Base-by-base conservation (phyloP, 2,329 filamentous ascomycete species). In the Fusarium sulawesiense region DNA sequence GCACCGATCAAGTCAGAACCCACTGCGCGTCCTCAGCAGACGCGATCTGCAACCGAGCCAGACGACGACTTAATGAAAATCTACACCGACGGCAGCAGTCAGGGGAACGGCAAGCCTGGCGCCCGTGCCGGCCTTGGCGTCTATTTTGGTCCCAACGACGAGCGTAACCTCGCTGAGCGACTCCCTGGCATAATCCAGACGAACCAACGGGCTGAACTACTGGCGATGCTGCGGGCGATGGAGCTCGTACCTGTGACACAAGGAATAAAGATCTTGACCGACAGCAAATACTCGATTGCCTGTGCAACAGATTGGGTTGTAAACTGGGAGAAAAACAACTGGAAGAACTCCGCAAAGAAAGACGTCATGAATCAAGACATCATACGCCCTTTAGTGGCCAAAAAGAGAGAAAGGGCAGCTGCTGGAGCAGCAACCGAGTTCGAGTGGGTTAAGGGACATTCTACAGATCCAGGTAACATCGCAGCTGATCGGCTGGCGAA, bases 131-230 rank as follows among this genome's bases (percentile, higher is more conserved):
- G 89, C 4, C 81, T 91, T 2, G 89, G 89, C 25, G 89, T 91
- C 29, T 92, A 79, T 73, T 92, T 92, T 73, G 89, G 88, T 8
- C 73, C 78, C 20, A 78, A 78, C 3, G 89, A 92, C 75, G 68
- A 80, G 29, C 84, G 89, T 69, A 91, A 90, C 76, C 78, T 97
- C 25, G 93, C 92, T 14, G 94, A 97, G 80, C 89, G 90, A 6
- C 87, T 98, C 4, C 81, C 85, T 54, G 93, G 93, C 53, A 83
- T 86, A 18, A 84, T 86, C 12, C 96, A 98, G 80, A 98, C 96
- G 1, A 99, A 99, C 78, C 93, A 98, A 79, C 92, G 96, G 5
- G 96, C 95, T n/a, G 96, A 99, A 82, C 84, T 99, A 62, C 94
- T 92, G 25, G 96, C 94, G 10, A 91, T 98, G 68, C 84, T 93